Evolutionary conservation across 257 asterid genomes (phyloP).

Genomic region (Solanum pennellii): DNA sequence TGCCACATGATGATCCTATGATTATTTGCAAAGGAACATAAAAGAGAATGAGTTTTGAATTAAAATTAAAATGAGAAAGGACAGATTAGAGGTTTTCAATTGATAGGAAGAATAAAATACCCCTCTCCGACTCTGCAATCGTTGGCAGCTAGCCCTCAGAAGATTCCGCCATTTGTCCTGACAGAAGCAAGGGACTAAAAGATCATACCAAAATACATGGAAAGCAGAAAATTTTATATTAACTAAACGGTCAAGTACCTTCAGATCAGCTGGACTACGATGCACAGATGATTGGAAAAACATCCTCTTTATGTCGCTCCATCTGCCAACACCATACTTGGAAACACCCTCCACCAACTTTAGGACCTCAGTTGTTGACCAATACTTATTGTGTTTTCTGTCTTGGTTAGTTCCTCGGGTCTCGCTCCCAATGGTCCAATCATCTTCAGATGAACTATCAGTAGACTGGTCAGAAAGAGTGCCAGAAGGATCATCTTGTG

Average conservation of each 20-base stretch:
- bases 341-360: constrained; percentile 11
- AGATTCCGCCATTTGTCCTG: constrained; percentile 15
- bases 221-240: neutral
- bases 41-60: neutral
- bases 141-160: neutral
- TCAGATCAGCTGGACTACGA: constrained; percentile 1
- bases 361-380: constrained; percentile 4
- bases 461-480: neutral
- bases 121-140: neutral
- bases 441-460: neutral
- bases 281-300: neutral
- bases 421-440: neutral
- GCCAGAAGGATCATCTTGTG: neutral
- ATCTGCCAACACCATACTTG: constrained; percentile 6
- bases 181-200: neutral
- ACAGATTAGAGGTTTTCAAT: neutral
- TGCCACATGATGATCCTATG: neutral
- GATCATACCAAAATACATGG: neutral
- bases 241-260: neutral
- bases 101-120: neutral
- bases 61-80: neutral
- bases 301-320: constrained; percentile 1
- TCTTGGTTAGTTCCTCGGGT: neutral
- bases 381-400: neutral
- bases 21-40: neutral